Conservation (phyloP, 1,139 yeast genomes). For the Sugiyamaella novakii region DNA sequence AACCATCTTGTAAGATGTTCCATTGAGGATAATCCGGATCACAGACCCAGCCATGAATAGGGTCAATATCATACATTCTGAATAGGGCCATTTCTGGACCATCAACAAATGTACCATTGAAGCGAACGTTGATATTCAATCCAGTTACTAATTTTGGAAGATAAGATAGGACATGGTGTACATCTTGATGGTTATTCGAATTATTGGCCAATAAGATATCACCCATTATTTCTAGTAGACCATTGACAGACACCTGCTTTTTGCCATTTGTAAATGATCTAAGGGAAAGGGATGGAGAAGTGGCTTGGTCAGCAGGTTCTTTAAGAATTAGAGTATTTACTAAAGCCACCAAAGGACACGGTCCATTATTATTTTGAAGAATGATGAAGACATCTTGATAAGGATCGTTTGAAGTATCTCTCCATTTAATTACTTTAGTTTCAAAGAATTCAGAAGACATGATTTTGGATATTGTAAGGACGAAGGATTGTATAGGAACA, state of each 20-base stretch:
- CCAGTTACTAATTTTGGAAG: slow-evolving; percentile 75
- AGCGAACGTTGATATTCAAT: slow-evolving; percentile 68
- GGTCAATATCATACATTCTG: slow-evolving; percentile 48
- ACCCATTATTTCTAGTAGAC: slow-evolving; percentile 40
- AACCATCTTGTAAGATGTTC: slow-evolving; percentile 41
- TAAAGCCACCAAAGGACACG: slow-evolving; percentile 85
- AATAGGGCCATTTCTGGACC: slow-evolving; percentile 50
- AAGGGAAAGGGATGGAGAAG: slow-evolving; percentile 9
- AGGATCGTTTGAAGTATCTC: slow-evolving; percentile 6
- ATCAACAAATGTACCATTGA: slow-evolving; percentile 64
- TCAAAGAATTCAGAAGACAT: slow-evolving; percentile 28
- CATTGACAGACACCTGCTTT: slow-evolving; percentile 33
- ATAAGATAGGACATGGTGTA: slow-evolving; percentile 48
- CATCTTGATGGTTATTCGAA: slow-evolving; percentile 29
- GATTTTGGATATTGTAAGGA: too few relatives aligned
- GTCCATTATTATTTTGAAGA: slow-evolving; percentile 83
- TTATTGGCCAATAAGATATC: slow-evolving; percentile 42
- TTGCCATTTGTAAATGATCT: slow-evolving; percentile 31
- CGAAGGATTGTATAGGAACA: too few relatives aligned
- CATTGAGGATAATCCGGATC: slow-evolving; percentile 42
- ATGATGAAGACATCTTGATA: slow-evolving; percentile 46
- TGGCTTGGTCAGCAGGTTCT: slow-evolving; percentile 22
- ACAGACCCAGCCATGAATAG: slow-evolving; percentile 56
- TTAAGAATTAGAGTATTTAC: slow-evolving; percentile 60
- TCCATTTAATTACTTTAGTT: slow-evolving; percentile 30